Base-by-base conservation (phyloP, 1,284 basidiomycete species). In the Cutaneotrichosporon cyanovorans region DNA sequence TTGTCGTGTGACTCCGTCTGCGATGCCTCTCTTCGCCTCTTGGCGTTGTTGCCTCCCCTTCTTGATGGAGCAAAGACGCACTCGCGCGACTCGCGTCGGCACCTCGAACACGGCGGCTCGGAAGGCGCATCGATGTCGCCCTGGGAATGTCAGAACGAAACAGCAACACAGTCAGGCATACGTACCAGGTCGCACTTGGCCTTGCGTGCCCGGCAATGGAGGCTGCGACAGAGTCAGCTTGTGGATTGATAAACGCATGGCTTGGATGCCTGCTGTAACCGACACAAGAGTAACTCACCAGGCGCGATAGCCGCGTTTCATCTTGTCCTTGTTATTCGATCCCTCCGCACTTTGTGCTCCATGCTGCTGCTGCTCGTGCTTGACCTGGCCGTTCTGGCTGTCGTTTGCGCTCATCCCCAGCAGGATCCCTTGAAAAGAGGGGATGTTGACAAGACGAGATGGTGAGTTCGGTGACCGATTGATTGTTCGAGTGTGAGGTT, bases 81-180 rank as follows among this genome's bases (percentile, higher is more conserved):
- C 44, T 74, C 67, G 8, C 68, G 63, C 19, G 68, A 63, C 45
- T 74, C 73, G 15, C 74, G 61, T 14, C 65, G 64, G 47, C 74
- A 75, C 14, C 73, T 56, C 2, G 65, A 59, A 42, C 74, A 75
- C 1, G 74, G 73, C 8, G 72, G 71, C 20, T 62, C 57, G n/a
- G 67, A 68, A 0, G 73, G 74, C 5, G 64, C 62, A 42, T 74
- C 68, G 40, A 73, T 71, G 42, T 73, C 69, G 16, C 74, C 73
- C 53, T 67, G 36, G 5, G 25, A 28, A 12, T 28, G 37, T 56
- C 35, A 51, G 45, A 12, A 28, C 12, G 25, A 20, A 38, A 10
- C 16, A 38, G 20, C 19, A 11, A 15, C 14, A 21, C 9, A 7
- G 11, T 11, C 22, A 16, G 8, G 16, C 28, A 5, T 28, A 52